Percentiles rank a stretch among this genome's conserved stretches.
phyloP scores from a whole-genome alignment of 106 monocot species.

The Cymbidium sinense region DNA sequence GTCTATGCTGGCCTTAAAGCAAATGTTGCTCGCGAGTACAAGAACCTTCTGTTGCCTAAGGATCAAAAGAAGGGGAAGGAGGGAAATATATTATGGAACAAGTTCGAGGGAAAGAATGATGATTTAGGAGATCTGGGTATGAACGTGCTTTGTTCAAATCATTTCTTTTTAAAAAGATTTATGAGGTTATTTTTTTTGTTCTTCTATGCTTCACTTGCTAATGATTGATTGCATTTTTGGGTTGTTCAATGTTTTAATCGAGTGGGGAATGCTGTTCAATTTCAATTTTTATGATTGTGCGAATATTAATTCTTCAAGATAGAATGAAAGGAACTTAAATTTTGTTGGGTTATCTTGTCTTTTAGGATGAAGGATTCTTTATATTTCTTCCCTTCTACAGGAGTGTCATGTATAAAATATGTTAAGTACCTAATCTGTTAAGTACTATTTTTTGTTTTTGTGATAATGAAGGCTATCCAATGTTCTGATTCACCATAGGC shows the following conservation, averaged over 20 bases:
- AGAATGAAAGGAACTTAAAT: not conserved
- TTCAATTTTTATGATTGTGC: not conserved
- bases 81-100: not conserved
- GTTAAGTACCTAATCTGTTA: not conserved
- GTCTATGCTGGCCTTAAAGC: slow-evolving; percentile 25
- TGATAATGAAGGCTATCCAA: not conserved
- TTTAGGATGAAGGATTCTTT: not conserved
- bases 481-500: not conserved
- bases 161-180: not conserved
- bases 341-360: not conserved
- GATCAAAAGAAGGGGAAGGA: slow-evolving; percentile 6
- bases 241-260: not conserved
- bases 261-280: not conserved
- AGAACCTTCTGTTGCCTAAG: slow-evolving; percentile 13
- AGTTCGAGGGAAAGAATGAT: not conserved
- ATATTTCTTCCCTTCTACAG: not conserved
- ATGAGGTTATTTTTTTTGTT: not conserved
- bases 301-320: not conserved
- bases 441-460: not conserved
- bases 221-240: not conserved
- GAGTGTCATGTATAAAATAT: not conserved
- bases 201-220: not conserved
- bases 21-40: slow-evolving; percentile 24
- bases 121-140: not conserved
- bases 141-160: not conserved